Base-by-base conservation (phyloP, 768 basidiomycete genomes). In the Calocybe indica region DNA sequence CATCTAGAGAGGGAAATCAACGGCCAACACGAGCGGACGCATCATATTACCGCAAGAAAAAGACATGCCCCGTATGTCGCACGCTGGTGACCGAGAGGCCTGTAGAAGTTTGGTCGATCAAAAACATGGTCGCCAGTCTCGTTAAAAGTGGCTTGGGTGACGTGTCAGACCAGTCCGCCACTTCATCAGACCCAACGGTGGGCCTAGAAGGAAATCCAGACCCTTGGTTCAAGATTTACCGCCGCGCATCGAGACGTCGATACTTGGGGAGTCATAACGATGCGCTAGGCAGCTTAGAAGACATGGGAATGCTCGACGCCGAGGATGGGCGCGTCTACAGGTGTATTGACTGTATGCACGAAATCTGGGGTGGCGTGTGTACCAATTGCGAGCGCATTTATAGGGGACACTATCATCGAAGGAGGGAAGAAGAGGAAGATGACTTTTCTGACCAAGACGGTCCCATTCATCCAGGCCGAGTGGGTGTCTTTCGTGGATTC, bases 321-420 rank as follows among this genome's bases (percentile, higher is more conserved):
- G 86, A 88, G 53, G 88, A 90, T 49, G 85, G 82, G 8, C 84
- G 82, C 1, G 72, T 91, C n/a, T 83, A 80, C 57, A 75, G 88
- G 12, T 92, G 89, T 59, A 57, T 80, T 11, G 81, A 82, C 37
- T 91, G 88, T 53, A 75, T 82, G 72, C 80, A 90, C 57, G 89
- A 92, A 64, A 85, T 92, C 51, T 80, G 75, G 76, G 79, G 72
- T 50, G 85, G 84, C 1, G 59, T 72, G 14, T 92, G 89, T 57
- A 73, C 79, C 4, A 57, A 58, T 8, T 91, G 89, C 54, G 69
- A 75, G 29, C 73, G 85, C 32, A 62, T 61, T 13, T 88, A 88
- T 55, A 69, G 67, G 3, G 83, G 78, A 1, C 84, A 85, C 41
- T 62, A 56, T 9, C 58, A 58, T 5, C 31, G 22, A n/a, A 30